Percentiles rank a stretch among this genome's conserved stretches.
Evolutionary conservation across 2,329 filamentous ascomycete species (phyloP).

Genomic region (Cucurbitaria berberidis): DNA sequence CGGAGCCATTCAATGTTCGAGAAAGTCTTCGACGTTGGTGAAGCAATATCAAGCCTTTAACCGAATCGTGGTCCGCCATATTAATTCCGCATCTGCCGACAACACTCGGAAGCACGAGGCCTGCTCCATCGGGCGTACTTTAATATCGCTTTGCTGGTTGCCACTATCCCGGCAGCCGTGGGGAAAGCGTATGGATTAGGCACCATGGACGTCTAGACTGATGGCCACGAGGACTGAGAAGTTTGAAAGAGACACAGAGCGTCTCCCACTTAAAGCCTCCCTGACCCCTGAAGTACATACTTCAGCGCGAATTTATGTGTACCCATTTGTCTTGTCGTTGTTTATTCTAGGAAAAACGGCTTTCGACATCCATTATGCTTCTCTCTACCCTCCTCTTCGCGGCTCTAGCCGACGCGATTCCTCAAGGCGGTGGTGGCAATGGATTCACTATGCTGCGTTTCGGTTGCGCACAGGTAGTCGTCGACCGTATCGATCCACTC

Average conservation of each 20-base stretch:
- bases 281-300: neutral
- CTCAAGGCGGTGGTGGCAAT: conserved; percentile 21
- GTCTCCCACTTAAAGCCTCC: neutral
- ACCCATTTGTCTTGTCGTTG: neutral
- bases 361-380: conserved; percentile 24
- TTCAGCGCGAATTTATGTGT: neutral
- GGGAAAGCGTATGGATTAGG: neutral
- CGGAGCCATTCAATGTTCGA: conserved; percentile 4
- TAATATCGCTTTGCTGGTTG: conserved; percentile 4
- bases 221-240: neutral
- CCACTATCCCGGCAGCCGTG: neutral
- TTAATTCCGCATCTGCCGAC: conserved; percentile 18
- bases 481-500: conserved; percentile 41
- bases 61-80: conserved; percentile 14
- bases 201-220: neutral
- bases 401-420: conserved; percentile 27
- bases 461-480: conserved; percentile 40
- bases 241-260: neutral
- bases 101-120: neutral
- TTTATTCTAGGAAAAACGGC: neutral
- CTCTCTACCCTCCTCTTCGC: conserved; percentile 28
- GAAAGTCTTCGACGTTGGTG: conserved; percentile 4
- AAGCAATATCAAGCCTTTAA: conserved; percentile 24
- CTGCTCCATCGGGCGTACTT: neutral
- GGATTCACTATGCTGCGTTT: conserved; percentile 42